Base-by-base conservation (phyloP, 2,329 filamentous ascomycete genomes). In the Paecilomyces formosus region DNA sequence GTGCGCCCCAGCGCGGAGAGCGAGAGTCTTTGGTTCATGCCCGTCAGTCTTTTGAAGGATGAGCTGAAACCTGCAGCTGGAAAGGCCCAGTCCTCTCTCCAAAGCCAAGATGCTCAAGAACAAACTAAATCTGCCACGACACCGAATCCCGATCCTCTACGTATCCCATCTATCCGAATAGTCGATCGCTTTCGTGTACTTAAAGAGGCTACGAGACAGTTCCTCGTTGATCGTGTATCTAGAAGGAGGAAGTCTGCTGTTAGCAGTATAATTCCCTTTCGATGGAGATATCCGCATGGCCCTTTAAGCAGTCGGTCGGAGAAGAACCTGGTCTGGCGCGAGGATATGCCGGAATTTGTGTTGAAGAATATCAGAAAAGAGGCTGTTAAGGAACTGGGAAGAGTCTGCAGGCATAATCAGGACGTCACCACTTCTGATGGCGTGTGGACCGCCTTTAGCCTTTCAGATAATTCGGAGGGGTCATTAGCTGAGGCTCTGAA, bases 311-410 rank as follows among this genome's bases (percentile, higher is more conserved):
- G 61, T 6, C 53, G 55, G 1, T 64, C 72, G 12, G 58, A 72
- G 22, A 68, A 64, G 28, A 65, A 66, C 4, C 56, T 79, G 12
- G 67, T 78, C 1, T 82, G 79, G 79, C 71, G 78, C 13, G 66
- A 76, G 55, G 78, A 82, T 63, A 80, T 81, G 75, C 66, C 77
- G 3, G 68, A 72, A 2, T 72, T 79, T 53, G 64, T 81, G 3
- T 62, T 77, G 0, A 63, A 61, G 6, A 60, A 72, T 53, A 68
- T 81, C 66, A 71, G 72, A 21, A 69, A 66, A 52, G 67, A 72
- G 9, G 67, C 73, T 0, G 53, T 71, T 7, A 72, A 69, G 55
- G 68, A 70, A n/a, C 61, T 82, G 52, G 68, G 70, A 45, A 73
- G 68, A 59, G 68, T 62, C 21, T 68, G 62, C 63, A 54, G 70